A percentile compares a stretch with the other conserved stretches of the same genome.
Evolutionary conservation across 768 basidiomycete species (phyloP).

Genomic region (Pleurotus ostreatus): DNA sequence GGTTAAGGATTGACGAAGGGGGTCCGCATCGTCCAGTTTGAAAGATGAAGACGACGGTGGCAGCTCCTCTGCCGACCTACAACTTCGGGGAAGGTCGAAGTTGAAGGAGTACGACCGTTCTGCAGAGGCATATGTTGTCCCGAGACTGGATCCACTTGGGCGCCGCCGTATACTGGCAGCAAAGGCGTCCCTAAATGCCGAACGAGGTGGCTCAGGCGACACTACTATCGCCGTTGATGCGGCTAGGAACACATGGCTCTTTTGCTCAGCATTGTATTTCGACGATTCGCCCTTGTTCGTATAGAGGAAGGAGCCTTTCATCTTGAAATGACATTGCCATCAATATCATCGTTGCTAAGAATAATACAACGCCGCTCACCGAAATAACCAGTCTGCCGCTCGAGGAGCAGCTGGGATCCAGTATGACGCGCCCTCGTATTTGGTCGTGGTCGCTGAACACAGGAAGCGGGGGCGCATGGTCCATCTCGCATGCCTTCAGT

Average conservation of each 20-base stretch:
- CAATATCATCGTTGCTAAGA: background rate
- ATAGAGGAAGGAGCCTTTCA: conserved; percentile 61
- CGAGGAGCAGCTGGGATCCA: conserved; percentile 48
- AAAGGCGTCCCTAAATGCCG: conserved; percentile 40
- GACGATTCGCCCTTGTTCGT: conserved; percentile 20
- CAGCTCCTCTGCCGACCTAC: conserved; percentile 50
- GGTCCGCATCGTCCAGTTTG: background rate
- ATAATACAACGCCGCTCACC: conserved; percentile 25
- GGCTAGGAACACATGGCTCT: conserved; percentile 47
- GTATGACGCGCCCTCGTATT: conserved; percentile 54
- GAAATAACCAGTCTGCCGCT: conserved; percentile 56
- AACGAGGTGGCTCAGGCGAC: conserved; percentile 28
- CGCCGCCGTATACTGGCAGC: conserved; percentile 30
- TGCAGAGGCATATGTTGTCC: conserved; percentile 26
- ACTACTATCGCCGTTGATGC: conserved; percentile 42
- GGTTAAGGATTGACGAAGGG: background rate
- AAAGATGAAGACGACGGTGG: conserved; percentile 51
- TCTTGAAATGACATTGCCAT: conserved; percentile 27
- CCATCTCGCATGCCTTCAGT: conserved; percentile 40
- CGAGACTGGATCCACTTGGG: conserved; percentile 38
- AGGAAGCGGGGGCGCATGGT: conserved; percentile 31
- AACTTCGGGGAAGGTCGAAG: conserved; percentile 52
- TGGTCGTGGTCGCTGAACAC: conserved; percentile 61
- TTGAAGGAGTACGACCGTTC: conserved; percentile 44
- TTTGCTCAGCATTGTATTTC: conserved; percentile 15